Evolutionary conservation across 441 rosid genomes (phyloP), one percentile per base, ranked within the genome.

Genomic region (Corymbia calophylla): DNA sequence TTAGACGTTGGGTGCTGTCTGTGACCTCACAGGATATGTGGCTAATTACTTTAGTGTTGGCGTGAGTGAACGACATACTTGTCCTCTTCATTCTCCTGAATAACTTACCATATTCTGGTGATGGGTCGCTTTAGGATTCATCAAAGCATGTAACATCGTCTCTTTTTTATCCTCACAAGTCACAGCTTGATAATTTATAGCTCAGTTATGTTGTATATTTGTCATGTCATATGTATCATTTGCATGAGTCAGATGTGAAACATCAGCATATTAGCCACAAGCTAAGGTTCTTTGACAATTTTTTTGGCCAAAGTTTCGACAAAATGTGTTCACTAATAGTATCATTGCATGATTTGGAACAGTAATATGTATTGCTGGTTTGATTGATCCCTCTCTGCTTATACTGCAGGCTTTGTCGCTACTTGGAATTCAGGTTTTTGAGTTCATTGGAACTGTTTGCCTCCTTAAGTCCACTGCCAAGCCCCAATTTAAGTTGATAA

Each of bases 321-420:
- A 2, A 5, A 44, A 47, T 7, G 8, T 44, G 51, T 44, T 77
- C 23, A 14, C n/a, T 44, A 12, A 44, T 77, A 10, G 5, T 44
- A 6, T 66, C 70, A 64, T 64, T 15, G 7, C 70, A n/a, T 64
- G 70, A 64, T 32, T 73, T 44, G n/a, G 64, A 86, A 53, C 68
- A 17, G 48, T 54, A 19, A 51, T 47, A 3, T 54, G 1, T 55
- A 29, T 86, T 23, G 35, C 15, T 87, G 25, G 88, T 77, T 84
- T 88, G 49, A 53, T 90, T 87, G 44, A 86, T 87, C 60, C 31
- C 8, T 60, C 18, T 17, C 12, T 87, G 81, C 85, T 39, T 82
- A 35, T 64, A 55, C 47, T 89, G 92, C 94, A 97, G 98, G 96
- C 94, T 80, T 44, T 94, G 18, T 97, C 96, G 29, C 92, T 97